Conservation (phyloP, 1,284 basidiomycete genomes). For the Ustilago tritici region DNA sequence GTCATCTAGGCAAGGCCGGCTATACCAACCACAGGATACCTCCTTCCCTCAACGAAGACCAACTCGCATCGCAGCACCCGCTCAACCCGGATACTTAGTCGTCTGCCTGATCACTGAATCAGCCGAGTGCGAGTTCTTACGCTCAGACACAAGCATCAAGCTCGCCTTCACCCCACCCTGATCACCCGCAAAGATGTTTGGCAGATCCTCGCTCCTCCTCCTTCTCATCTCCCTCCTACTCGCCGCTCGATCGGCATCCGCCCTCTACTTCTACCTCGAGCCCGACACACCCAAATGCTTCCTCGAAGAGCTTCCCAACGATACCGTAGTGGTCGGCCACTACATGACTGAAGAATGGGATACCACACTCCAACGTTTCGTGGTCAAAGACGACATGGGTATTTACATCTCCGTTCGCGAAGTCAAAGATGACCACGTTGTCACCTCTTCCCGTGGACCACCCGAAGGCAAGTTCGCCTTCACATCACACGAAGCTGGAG, state of each 20-base stretch:
- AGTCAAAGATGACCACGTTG: conserved; percentile 56
- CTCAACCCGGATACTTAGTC: no score
- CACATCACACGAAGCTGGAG: conserved; percentile 93
- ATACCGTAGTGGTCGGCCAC: conserved; percentile 92
- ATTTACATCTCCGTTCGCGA: conserved; percentile 83
- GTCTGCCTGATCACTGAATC: no score
- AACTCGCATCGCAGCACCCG: no score
- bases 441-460: conserved; percentile 86
- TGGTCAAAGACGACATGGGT: conserved; percentile 81
- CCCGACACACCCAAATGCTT: conserved; percentile 77
- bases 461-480: conserved; percentile 94
- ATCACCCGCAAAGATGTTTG: conserved; percentile 20
- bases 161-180: background rate
- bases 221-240: conserved; percentile 25
- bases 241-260: conserved; percentile 20
- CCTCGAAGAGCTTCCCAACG: conserved; percentile 94
- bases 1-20: no score
- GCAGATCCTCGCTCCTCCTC: conserved; percentile 8
- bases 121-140: no score
- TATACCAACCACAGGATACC: no score
- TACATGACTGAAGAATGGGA: conserved; percentile 85
- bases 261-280: conserved; percentile 71
- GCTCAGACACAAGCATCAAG: background rate
- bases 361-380: conserved; percentile 79
- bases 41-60: no score